Evolutionary conservation across 495 filamentous ascomycete genomes (phyloP), one percentile per base, ranked within the genome.

Genomic region (Daldinia bambusicola): DNA sequence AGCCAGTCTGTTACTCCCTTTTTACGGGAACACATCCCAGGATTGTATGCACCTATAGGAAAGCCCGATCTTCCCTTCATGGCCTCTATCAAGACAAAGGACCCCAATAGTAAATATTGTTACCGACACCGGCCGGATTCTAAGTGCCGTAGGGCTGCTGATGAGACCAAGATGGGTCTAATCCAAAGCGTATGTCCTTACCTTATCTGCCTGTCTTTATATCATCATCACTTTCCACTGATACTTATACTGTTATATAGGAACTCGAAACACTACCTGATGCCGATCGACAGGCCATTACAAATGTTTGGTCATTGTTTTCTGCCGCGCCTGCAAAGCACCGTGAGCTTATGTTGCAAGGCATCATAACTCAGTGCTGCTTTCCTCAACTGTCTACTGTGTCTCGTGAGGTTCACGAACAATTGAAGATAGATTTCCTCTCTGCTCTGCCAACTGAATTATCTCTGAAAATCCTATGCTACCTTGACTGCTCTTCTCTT

Each of bases 301-400:
- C 93, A 9, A 94, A 97, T 77, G 90, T 98, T 52, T 99, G 95
- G 95, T 97, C 95, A 0, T 81, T 98, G 22, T 99, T 98, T 82
- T 98, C 95, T 7, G 96, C 95, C 22, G 93, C 96, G 4, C 96
- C 95, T 2, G 85, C 92, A 2, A 97, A 96, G 71, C 95, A 98
- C 60, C 90, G 96, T 66, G 93, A 94, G 71, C 85, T 99, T 61
- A 97, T 99, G 90, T 84, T 99, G 12, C 92, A 94, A 75, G 95
- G 95, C 45, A 94, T 99, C 74, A 88, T 99, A 59, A 88, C 93
- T 2, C 93, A 97, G 80, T 98, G 95, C 77, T 98, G 95, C 80
- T 98, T 98, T 73, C 94, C 96, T 2, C 95, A 99, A 77, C 88
- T 99, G 12, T 98, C 95, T 26, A 93, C 91, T 68, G 89, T 98